These are phyloP conservation scores for Aphanocladium album DNA, from an alignment of 2,329 filamentous ascomycete species.

Conservation along the genomic window DNA sequence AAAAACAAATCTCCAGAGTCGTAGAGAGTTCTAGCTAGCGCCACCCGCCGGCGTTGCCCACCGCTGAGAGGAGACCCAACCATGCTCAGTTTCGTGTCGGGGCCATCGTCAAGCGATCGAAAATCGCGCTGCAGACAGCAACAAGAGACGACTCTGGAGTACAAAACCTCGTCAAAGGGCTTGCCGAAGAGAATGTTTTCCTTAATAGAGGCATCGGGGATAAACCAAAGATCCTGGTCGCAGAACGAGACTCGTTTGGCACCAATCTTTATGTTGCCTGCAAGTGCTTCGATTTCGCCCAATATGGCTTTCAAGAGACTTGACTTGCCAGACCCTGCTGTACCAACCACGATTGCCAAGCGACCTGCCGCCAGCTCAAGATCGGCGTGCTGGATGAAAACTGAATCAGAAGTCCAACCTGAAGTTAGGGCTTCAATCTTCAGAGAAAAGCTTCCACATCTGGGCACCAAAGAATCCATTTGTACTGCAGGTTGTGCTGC, in stretches of 20 bases:
- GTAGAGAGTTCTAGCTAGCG: background rate
- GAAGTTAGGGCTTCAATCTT: background rate
- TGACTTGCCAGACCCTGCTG: background rate
- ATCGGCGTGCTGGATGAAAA: background rate
- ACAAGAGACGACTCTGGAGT: background rate
- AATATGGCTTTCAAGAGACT: background rate
- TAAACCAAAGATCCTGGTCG: background rate
- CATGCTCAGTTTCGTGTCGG: background rate
- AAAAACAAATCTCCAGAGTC: background rate
- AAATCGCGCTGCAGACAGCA: conserved; percentile 3
- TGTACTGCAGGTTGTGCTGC: background rate
- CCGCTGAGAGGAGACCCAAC: conserved; percentile 1
- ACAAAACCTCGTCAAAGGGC: background rate
- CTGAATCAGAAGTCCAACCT: background rate
- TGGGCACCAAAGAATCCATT: background rate
- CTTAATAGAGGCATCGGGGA: background rate
- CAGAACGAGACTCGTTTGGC: background rate
- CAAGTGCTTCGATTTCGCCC: background rate
- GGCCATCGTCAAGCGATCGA: background rate
- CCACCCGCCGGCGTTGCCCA: background rate
- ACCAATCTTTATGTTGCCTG: background rate
- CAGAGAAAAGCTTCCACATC: background rate
- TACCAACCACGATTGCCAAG: background rate
- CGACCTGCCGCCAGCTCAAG: background rate
- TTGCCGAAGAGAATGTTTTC: conserved; percentile 1